Evolutionary conservation across 1,139 yeast genomes (phyloP).

Genomic region (Debaryomycetaceae sp.): DNA sequence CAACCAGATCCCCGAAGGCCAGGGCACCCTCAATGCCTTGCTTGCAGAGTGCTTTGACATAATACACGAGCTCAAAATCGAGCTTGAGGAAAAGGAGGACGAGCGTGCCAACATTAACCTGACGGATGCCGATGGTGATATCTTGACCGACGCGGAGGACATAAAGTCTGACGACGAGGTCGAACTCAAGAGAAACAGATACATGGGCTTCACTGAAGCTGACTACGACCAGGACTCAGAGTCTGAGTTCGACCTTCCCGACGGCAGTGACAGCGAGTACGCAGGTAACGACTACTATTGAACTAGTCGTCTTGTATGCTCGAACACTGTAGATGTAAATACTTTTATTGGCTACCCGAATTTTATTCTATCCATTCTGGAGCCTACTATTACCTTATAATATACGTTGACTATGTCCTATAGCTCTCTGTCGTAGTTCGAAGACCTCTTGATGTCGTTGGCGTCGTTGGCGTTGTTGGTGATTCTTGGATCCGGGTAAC

Average conservation of each 20-base stretch:
- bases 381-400: too few relatives aligned
- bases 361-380: too few relatives aligned
- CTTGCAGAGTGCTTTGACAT: slow-evolving; percentile 94
- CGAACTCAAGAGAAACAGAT: slow-evolving; percentile 43
- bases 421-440: too few relatives aligned
- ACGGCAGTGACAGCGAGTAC: slow-evolving; percentile 30
- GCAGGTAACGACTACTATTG: slow-evolving; percentile 47
- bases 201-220: slow-evolving; percentile 44
- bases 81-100: slow-evolving; percentile 68
- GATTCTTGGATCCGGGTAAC: too few relatives aligned
- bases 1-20: slow-evolving; percentile 92
- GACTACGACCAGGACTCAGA: slow-evolving; percentile 45
- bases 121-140: slow-evolving; percentile 10
- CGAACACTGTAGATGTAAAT: too few relatives aligned
- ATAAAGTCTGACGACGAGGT: slow-evolving; percentile 40
- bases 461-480: too few relatives aligned
- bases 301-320: too few relatives aligned
- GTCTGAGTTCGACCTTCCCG: slow-evolving; percentile 18
- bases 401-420: too few relatives aligned
- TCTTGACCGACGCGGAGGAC: slow-evolving; percentile 24
- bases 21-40: slow-evolving; percentile 85
- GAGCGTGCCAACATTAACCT: slow-evolving; percentile 18
- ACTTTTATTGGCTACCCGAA: too few relatives aligned
- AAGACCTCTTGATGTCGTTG: too few relatives aligned
- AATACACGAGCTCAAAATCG: slow-evolving; percentile 83